Percentiles rank a stretch among this genome's conserved stretches.
phyloP scores from a whole-genome alignment of 179 eudicot genomes.

The Vitellaria paradoxa region DNA sequence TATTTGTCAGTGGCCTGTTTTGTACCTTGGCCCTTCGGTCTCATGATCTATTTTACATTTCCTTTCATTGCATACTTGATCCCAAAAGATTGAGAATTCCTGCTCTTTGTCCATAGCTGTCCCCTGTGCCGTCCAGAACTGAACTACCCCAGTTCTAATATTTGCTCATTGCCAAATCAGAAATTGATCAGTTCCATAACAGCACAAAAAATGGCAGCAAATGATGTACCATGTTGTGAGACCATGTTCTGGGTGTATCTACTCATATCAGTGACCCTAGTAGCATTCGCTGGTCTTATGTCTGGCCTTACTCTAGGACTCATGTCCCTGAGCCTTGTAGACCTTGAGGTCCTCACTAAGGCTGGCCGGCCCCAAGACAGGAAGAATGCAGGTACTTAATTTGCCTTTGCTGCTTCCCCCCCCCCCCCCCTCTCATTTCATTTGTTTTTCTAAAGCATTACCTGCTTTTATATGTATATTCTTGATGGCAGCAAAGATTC shows the following conservation, averaged over 20 bases:
- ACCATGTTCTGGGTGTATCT: slow-evolving; percentile 82
- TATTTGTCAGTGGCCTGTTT: not conserved
- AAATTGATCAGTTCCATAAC: not conserved
- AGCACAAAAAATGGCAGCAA: slow-evolving; percentile 50
- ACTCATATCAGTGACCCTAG: slow-evolving; percentile 49
- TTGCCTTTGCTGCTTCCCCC: not conserved
- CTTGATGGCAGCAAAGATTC: slow-evolving; percentile 51
- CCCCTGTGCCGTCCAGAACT: not conserved
- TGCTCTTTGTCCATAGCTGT: slow-evolving; percentile 7
- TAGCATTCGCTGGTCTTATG: slow-evolving; percentile 83
- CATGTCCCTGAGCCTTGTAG: slow-evolving; percentile 82
- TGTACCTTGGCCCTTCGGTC: slow-evolving; percentile 19
- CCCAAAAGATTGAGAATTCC: slow-evolving; percentile 4
- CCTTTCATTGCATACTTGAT: not conserved
- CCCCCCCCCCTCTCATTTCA: not conserved
- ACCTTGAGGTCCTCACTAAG: slow-evolving; percentile 77
- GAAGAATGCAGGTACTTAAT: slow-evolving; percentile 54
- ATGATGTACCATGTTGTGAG: slow-evolving; percentile 79
- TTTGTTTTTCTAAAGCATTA: not conserved
- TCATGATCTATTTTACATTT: slow-evolving; percentile 20
- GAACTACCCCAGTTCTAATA: too few species aligned
- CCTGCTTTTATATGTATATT: slow-evolving; percentile 10
- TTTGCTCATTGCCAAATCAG: slow-evolving; percentile 1
- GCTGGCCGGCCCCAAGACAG: slow-evolving; percentile 73
- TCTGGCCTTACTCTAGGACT: slow-evolving; percentile 84